Evolutionary conservation across 2,329 filamentous ascomycete species (phyloP), one percentile per base, ranked within the genome.

Genomic region (Xylariaceae sp.): DNA sequence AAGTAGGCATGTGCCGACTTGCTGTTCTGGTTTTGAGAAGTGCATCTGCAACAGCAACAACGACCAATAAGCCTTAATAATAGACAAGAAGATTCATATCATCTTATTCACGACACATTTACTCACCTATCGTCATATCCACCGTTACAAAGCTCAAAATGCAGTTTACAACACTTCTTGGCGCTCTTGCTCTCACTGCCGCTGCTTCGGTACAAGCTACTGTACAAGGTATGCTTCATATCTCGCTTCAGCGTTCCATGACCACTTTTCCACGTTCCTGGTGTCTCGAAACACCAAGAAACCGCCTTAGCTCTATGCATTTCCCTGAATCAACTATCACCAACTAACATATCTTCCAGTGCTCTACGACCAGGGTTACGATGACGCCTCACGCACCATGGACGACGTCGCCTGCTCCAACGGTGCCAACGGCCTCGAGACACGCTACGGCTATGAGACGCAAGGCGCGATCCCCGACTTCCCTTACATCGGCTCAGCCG

Each of bases 291-390:
- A 25, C 20, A 6, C 34, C 37, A n/a, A 35, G 14, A 29, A 14
- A 22, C 12, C n/a, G n/a, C n/a, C n/a, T n/a, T n/a, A n/a, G n/a
- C n/a, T n/a, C n/a, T n/a, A n/a, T n/a, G n/a, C 19, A 6, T 14
- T 16, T 40, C 17, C 27, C 42, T 17, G 6, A 4, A 12, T 20
- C 29, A 23, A 6, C 7, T 7, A 27, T 4, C n/a, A 12, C 20
- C 20, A 39, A 36, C 47, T 57, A 52, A 60, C 54, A 48, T 6
- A 4, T 42, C 6, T 55, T 21, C 65, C 60, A 64, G 85, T 90
- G 59, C 84, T 83, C 53, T 92, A 83, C 67, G 86, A 91, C 68
- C 67, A 70, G 17, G 80, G 76, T 61, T 93, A 88, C 69, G 86
- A 91, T 61, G 69, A 83, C 52, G 63, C 63, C 37, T 54, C 55